Evolutionary conservation across 805 yeast species (phyloP), one percentile per base, ranked within the genome.

Genomic region (Monosporozyma aquatica): DNA sequence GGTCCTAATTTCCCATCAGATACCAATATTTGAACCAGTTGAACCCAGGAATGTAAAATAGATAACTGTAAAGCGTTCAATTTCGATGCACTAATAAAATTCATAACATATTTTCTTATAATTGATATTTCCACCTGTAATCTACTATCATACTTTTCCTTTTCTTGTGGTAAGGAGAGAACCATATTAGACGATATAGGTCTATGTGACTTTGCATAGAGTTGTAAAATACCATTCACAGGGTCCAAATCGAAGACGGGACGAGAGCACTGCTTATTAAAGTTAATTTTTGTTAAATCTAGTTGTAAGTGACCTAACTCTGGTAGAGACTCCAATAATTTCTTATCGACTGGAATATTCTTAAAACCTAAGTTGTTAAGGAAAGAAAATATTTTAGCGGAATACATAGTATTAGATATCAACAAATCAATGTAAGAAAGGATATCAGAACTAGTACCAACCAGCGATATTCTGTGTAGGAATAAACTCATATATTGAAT

Each of bases 41-140:
- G 81, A 18, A 80, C 79, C 97, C 97, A 90, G 0, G 94, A 75
- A 54, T 80, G 86, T 23, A 90, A 64, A 44, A 81, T 76, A 11
- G 71, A 64, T 37, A 82, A 64, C 47, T 82, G 92, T 7, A 69
- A 65, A 1, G 68, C 58, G 46, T 70, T 70, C 50, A 77, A 71
- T 30, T 69, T 67, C 35, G 68, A 66, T 33, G 65, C 67, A n/a
- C 75, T 62, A 11, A 75, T 52, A 20, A 69, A 66, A 49, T 73
- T 73, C 0, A 67, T 64, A 24, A 79, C 52, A 41, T 70, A 69
- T 4, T 14, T 11, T 18, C 43, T 49, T 1, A 45, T 35, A 4
- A 23, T n/a, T 33, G 5, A 17, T 1, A 45, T 40, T 41, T 50
- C 54, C 18, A 49, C 25, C 22, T 55, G 52, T 3, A 42, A 33